Base-by-base conservation (phyloP, 2,329 filamentous ascomycete genomes). In the Aureobasidium sp. region DNA sequence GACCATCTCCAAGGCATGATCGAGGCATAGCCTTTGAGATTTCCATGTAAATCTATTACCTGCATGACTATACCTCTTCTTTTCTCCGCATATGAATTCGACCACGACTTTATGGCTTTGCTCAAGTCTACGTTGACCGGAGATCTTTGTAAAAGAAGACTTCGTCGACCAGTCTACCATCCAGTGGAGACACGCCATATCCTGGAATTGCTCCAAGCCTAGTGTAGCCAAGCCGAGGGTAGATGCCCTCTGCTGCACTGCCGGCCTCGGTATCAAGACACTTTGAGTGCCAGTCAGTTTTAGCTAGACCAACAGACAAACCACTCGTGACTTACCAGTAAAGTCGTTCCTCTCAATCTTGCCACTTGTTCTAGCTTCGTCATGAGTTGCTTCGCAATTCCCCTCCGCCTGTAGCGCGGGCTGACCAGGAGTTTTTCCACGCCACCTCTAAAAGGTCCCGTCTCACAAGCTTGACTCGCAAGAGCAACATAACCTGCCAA, bases 141-240 rank as follows among this genome's bases (percentile, higher is more conserved):
- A 84, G 66, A 54, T 79, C 72, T 66, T 83, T 83, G 65, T 81
- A 84, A 60, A 81, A 80, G 59, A 81, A 79, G 0, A 75, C 73
- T 49, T 74, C 75, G 56, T 76, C 75, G 57, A 72, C 74, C 52
- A 78, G 64, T 39, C 71, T 72, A 22, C 76, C 73, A 10, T 70
- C 69, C 22, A 45, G 54, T 16, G 76, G 77, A 58, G 70, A 76
- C 53, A 76, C 66, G 47, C 71, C 74, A 66, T 77, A 81, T 39
- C 71, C 71, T 14, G 79, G 79, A 27, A 85, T 73, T 47, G 71
- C 74, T 22, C 81, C 80, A 14, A 78, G 65, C 62, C 77, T 73
- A 7, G 66, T 67, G 60, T 81, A 85, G 4, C 79, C 80, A n/a
- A 84, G 67, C 53, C 70, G 74, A 25, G 69, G 73, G 64, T 78